These are phyloP conservation scores for Neofusicoccum umdonicola DNA, from an alignment of 2,329 filamentous ascomycete genomes.

Conservation along the genomic window DNA sequence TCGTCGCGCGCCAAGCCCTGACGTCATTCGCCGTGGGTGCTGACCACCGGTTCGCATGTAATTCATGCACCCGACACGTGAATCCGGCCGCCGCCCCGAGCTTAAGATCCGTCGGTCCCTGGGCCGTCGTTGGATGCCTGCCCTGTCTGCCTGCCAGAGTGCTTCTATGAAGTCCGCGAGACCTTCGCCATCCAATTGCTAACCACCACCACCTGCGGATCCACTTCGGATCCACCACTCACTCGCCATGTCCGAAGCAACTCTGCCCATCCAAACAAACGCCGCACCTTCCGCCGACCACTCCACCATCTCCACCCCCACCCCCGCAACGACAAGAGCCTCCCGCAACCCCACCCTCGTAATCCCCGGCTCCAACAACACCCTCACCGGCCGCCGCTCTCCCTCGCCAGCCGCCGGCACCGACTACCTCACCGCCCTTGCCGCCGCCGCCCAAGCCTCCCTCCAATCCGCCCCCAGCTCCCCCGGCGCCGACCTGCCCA, in stretches of 20 bases:
- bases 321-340: background rate
- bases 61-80: background rate
- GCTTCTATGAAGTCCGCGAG: background rate
- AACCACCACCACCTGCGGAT: too few relatives aligned
- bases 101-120: background rate
- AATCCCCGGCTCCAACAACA: background rate
- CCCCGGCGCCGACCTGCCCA: conserved; percentile 2
- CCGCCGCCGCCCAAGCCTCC: conserved; percentile 9
- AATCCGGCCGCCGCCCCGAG: background rate
- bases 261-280: background rate
- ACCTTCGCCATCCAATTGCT: background rate
- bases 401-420: background rate
- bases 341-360: background rate
- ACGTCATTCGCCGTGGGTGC: background rate
- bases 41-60: background rate
- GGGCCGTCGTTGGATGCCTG: background rate
- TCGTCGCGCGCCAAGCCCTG: background rate
- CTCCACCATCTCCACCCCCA: background rate
- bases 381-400: background rate
- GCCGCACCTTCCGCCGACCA: background rate
- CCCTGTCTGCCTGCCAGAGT: background rate
- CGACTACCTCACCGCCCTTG: conserved; percentile 4
- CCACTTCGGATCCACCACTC: too few relatives aligned
- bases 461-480: background rate
- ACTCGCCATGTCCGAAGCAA: background rate